phyloP scores from a whole-genome alignment of 768 basidiomycete genomes.

The Lactarius trivialis region DNA sequence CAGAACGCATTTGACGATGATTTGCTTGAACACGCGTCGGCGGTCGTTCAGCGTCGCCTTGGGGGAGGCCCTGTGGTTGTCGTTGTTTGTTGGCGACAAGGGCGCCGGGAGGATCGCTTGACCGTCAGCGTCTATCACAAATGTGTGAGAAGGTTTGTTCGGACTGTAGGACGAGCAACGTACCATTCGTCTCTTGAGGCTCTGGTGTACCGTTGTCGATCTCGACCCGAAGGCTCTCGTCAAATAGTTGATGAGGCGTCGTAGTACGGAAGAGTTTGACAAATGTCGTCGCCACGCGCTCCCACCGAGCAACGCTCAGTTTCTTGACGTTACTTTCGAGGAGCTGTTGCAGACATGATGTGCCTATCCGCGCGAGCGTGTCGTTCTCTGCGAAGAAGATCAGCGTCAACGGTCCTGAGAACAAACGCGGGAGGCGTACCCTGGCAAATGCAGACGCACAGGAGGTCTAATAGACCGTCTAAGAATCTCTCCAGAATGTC shows the following conservation, averaged over 20 bases:
- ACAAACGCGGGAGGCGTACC: slow-evolving; percentile 45
- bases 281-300: slow-evolving; percentile 85
- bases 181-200: slow-evolving; percentile 40
- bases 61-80: slow-evolving; percentile 41
- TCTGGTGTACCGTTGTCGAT: slow-evolving; percentile 58
- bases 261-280: slow-evolving; percentile 96
- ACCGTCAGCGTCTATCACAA: slow-evolving; percentile 51
- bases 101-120: slow-evolving; percentile 80
- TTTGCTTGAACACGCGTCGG: slow-evolving; percentile 90
- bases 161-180: not conserved
- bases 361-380: slow-evolving; percentile 94
- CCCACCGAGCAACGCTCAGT: slow-evolving; percentile 81
- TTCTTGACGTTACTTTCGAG: slow-evolving; percentile 89
- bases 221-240: slow-evolving; percentile 83
- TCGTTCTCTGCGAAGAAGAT: slow-evolving; percentile 72
- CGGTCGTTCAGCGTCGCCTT: slow-evolving; percentile 62
- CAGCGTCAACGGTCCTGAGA: not conserved
- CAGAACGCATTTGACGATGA: slow-evolving; percentile 98
- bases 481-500: slow-evolving; percentile 83
- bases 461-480: slow-evolving; percentile 87
- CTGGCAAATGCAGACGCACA: slow-evolving; percentile 98
- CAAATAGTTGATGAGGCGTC: slow-evolving; percentile 94
- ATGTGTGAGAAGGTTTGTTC: slow-evolving; percentile 18
- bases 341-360: slow-evolving; percentile 94
- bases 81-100: slow-evolving; percentile 61